Percentiles rank a stretch among this genome's conserved stretches.
Conservation (phyloP, 2,329 filamentous ascomycete genomes). For the Colletotrichum endophyticum region DNA sequence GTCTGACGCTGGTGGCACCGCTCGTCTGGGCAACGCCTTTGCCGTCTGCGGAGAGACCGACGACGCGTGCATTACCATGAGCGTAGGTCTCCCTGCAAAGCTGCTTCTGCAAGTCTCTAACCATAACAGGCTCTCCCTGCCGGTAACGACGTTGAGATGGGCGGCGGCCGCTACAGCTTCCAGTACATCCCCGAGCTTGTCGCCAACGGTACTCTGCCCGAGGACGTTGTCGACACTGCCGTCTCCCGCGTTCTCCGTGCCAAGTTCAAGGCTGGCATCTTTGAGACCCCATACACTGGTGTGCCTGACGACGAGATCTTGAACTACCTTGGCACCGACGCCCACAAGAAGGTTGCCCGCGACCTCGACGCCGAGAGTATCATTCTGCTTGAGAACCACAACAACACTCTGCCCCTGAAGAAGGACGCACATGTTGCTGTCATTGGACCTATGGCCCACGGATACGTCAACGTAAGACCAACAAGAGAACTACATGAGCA, state of each 20-base stretch:
- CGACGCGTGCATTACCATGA: constrained; percentile 66
- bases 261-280: constrained; percentile 74
- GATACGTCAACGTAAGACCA: constrained; percentile 67
- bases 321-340: constrained; percentile 65
- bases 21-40: constrained; percentile 69
- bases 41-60: constrained; percentile 68
- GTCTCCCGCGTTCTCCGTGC: constrained; percentile 68
- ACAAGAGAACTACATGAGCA: neutral
- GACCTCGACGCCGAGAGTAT: constrained; percentile 70
- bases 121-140: constrained; percentile 59
- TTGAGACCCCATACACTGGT: constrained; percentile 71
- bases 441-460: constrained; percentile 77
- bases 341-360: constrained; percentile 62
- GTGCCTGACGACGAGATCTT: constrained; percentile 59
- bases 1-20: constrained; percentile 71
- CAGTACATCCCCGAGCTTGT: constrained; percentile 70
- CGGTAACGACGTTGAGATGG: constrained; percentile 79
- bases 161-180: constrained; percentile 75
- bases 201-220: constrained; percentile 62
- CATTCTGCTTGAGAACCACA: constrained; percentile 64
- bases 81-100: constrained; percentile 36
- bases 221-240: constrained; percentile 66
- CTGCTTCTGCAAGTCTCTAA: neutral
- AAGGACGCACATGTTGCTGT: constrained; percentile 74
- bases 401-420: constrained; percentile 56